Base-by-base conservation (phyloP, 768 basidiomycete genomes). In the Lentinula edodes region DNA sequence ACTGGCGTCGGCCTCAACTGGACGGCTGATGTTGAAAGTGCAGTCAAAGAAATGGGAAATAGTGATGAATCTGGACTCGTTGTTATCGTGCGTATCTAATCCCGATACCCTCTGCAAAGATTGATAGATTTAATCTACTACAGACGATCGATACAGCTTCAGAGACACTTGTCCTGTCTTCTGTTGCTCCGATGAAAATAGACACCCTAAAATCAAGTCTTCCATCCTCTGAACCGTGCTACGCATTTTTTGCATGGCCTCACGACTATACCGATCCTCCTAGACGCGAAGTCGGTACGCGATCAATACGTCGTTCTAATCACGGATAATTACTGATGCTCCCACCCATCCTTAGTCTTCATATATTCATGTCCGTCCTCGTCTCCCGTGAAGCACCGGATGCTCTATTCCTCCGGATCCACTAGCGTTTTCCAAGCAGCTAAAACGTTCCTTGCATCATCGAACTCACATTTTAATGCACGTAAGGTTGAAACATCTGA, bases 321-420 rank as follows among this genome's bases (percentile, higher is more conserved):
- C 6, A 38, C 39, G 38, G 43, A 28, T 36, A 18, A 45, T 46
- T 43, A 55, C 32, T 52, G 35, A 56, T 36, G 34, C 35, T 52
- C n/a, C n/a, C 43, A 61, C 52, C 64, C 28, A 8, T 28, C 35
- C n/a, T 6, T 64, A 93, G 90, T 91, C 54, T 95, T 94, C 73
- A 90, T 97, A 61, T 98, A 98, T 73, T 90, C 90, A 18, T 98
- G 95, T 71, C 95, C 95, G 0, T 81, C 87, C 3, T 68, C 73
- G 13, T 92, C 90, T 6, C 90, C 91, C 1, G 81, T 97, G 74
- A 93, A 92, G 68, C 79, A 87, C 63, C 83, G 94, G 48, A 95
- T 98, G 91, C 70, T 97, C 39, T 96, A 95, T 74, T 92, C 93
- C 0, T 87, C 89, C 2, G 87, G 85, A 8, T 83, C 83, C 10